phyloP scores from a whole-genome alignment of 169 alveolate genomes.

The Cryptosporidium sp. region DNA sequence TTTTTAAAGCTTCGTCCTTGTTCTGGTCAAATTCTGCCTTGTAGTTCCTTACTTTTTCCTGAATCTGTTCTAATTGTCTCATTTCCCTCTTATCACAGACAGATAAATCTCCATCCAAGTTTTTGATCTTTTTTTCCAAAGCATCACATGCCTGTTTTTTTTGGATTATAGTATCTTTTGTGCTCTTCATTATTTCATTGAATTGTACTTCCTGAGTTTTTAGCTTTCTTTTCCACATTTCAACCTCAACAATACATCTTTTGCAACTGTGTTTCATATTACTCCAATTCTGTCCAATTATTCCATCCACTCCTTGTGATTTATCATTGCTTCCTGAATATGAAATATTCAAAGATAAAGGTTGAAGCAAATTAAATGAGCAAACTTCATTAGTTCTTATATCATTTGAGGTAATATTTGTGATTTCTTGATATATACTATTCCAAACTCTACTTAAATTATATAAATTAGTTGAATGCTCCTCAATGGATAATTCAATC shows the following conservation, averaged over 20 bases:
- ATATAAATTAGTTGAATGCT: slow-evolving; percentile 38
- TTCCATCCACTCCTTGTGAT: slow-evolving; percentile 20
- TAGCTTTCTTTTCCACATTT: slow-evolving; percentile 70
- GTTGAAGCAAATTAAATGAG: slow-evolving; percentile 31
- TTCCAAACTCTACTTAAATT: slow-evolving; percentile 57
- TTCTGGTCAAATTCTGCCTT: slow-evolving; percentile 55
- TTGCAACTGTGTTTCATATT: slow-evolving; percentile 72
- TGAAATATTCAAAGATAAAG: slow-evolving; percentile 28
- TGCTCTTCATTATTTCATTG: slow-evolving; percentile 70
- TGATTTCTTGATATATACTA: slow-evolving; percentile 47
- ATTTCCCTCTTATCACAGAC: slow-evolving; percentile 69
- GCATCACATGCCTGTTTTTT: slow-evolving; percentile 75
- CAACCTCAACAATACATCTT: slow-evolving; percentile 69
- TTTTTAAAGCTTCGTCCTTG: slow-evolving; percentile 60
- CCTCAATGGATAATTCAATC: slow-evolving; percentile 54
- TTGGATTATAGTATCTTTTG: slow-evolving; percentile 65
- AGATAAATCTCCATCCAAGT: slow-evolving; percentile 64
- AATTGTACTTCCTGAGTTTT: slow-evolving; percentile 69
- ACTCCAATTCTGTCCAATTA: slow-evolving; percentile 70
- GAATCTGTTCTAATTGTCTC: slow-evolving; percentile 72
- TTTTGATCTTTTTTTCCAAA: slow-evolving; percentile 57
- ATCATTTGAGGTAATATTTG: slow-evolving; percentile 52
- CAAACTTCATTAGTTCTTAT: slow-evolving; percentile 38
- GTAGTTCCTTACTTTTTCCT: slow-evolving; percentile 59
- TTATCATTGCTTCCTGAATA: slow-evolving; percentile 27